Evolutionary conservation across 1,139 yeast species (phyloP), one percentile per base, ranked within the genome.

Genomic region (Kazachstania sp.): DNA sequence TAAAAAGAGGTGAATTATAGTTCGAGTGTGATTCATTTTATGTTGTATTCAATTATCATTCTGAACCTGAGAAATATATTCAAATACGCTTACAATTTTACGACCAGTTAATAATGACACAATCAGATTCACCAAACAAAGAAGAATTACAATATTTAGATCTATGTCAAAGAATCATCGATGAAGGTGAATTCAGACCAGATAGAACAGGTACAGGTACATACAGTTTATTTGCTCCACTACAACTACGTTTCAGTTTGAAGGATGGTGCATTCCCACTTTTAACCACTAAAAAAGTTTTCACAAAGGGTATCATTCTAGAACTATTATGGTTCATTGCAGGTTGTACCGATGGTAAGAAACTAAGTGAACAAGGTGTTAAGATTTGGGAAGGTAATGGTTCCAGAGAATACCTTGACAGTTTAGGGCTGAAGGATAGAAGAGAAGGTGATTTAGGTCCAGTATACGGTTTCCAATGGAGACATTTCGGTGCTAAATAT

Each of bases 381-480:
- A 88, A 81, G 62, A 92, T 92, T 48, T 92, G 99, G 99, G 97
- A 94, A 66, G 98, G 98, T 19, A 94, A 92, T 63, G 98, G 98
- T n/a, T 85, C 95, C 29, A 74, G 97, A 53, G 95, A 87, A 66
- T 92, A 79, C 65, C 71, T 92, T 49, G 97, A 92, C 63, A 75
- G 79, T 11, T 70, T 88, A 38, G 98, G 98, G 0, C 74, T 92
- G 43, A 73, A 75, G 0, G 74, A 86, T 50, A 80, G 96, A 60
- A 74, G 92, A 52, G 97, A 81, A 59, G 97, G 97, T 48, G 99
- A 92, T 67, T 70, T 92, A 57, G 99, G 99, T 0, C 98, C 99
- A 1, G 97, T 92, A 3, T 92, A 92, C 64, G 99, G 99, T 0
- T 92, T 94, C 69, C 99, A 92, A 68, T 92, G 99, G 99, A 79